Percentiles rank a stretch among this genome's conserved stretches.
Conservation (phyloP, 129 eudicot species). For the Glebionis coronaria region DNA sequence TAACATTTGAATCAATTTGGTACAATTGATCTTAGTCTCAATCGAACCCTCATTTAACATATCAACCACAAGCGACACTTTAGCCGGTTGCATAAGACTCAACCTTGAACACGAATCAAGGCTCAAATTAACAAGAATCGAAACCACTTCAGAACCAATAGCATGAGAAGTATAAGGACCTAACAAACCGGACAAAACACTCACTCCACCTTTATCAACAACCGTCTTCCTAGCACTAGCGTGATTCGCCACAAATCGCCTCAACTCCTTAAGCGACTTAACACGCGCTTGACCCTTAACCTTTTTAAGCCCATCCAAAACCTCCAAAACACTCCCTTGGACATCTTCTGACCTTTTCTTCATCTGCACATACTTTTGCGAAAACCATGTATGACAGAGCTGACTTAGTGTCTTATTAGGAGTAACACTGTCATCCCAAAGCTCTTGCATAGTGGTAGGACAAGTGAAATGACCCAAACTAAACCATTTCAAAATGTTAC, state of each 20-base stretch:
- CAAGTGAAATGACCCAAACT: slow-evolving; percentile 57
- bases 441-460: slow-evolving; percentile 71
- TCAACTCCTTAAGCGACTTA: slow-evolving; percentile 38
- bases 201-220: slow-evolving; percentile 41
- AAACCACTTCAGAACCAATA: slow-evolving; percentile 49
- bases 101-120: slow-evolving; percentile 34
- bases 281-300: slow-evolving; percentile 57
- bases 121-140: slow-evolving; percentile 44
- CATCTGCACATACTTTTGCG: slow-evolving; percentile 47
- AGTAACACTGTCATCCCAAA: slow-evolving; percentile 58
- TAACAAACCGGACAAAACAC: slow-evolving; percentile 30
- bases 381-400: slow-evolving; percentile 46
- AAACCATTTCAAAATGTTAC: slow-evolving; percentile 54
- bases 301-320: slow-evolving; percentile 37
- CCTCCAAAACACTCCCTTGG: slow-evolving; percentile 38
- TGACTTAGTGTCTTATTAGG: slow-evolving; percentile 52
- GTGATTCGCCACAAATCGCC: slow-evolving; percentile 34
- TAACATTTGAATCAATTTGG: slow-evolving; percentile 37
- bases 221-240: slow-evolving; percentile 29
- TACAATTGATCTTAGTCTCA: slow-evolving; percentile 53
- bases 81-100: slow-evolving; percentile 44
- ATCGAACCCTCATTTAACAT: slow-evolving; percentile 56
- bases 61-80: slow-evolving; percentile 44
- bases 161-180: slow-evolving; percentile 56
- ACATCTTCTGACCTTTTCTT: slow-evolving; percentile 56